These are phyloP conservation scores for Areca catechu DNA, from an alignment of 176 grass and related monocot genomes.

Conservation along the genomic window DNA sequence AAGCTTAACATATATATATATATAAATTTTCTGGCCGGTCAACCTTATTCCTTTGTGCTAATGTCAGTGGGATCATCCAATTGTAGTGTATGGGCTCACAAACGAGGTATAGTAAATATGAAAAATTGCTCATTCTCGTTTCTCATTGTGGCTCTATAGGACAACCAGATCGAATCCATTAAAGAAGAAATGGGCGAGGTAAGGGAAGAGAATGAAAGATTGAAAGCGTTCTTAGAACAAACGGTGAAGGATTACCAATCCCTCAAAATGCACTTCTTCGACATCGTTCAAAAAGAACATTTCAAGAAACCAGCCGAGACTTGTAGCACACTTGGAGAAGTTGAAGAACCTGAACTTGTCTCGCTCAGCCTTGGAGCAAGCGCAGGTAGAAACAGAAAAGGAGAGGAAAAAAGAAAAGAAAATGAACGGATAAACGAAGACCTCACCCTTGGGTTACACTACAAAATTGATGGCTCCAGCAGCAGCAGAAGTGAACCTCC, in stretches of 20 bases:
- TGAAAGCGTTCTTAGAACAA: conserved; percentile 25
- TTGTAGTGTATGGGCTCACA: too few species aligned
- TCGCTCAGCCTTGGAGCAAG: conserved; percentile 8
- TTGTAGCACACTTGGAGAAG: background rate
- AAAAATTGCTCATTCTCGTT: too few species aligned
- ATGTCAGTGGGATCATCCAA: too few species aligned
- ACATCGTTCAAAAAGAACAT: conserved; percentile 21
- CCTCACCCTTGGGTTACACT: conserved; percentile 23
- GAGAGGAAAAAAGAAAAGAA: conserved; percentile 13
- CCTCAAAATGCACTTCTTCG: conserved; percentile 22
- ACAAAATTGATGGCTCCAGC: background rate
- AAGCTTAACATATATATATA: too few species aligned
- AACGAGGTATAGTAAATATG: too few species aligned
- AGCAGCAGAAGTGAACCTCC: background rate
- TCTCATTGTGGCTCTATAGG: background rate
- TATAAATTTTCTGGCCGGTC: too few species aligned
- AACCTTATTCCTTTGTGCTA: too few species aligned
- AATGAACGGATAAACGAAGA: conserved; percentile 6
- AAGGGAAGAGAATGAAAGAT: conserved; percentile 31
- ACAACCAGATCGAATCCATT: conserved; percentile 21
- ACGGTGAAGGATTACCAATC: conserved; percentile 28
- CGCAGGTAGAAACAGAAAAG: conserved; percentile 1
- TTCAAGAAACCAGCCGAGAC: conserved; percentile 2
- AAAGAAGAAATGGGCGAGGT: conserved; percentile 21
- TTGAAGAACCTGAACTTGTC: conserved; percentile 8